Base-by-base conservation (phyloP, 164 flowering plant species). In the Kingdonia uniflora region DNA sequence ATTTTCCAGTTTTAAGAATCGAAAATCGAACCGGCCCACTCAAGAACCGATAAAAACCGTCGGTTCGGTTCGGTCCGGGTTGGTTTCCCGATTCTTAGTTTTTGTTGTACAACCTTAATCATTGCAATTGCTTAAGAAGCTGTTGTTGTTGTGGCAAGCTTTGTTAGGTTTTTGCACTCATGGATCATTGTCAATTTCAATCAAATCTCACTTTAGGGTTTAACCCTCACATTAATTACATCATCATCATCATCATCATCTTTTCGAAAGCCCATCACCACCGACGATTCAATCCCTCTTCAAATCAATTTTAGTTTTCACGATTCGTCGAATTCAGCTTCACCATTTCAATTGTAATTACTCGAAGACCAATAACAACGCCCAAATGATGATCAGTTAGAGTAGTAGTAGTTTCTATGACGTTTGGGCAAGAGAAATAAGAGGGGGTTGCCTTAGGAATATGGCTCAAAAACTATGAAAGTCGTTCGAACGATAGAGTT, bases 151-250 rank as follows among this genome's bases (percentile, higher is more conserved):
- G 80, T 22, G 52, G 51, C 20, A n/a, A n/a, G n/a, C n/a, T n/a
- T n/a, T n/a, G n/a, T n/a, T n/a, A n/a, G n/a, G n/a, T n/a, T n/a
- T n/a, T n/a, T n/a, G n/a, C n/a, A 16, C 52, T 56, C 1, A 81
- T 84, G 91, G 83, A 79, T 71, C 61, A 75, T 0, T 51, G 75
- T 6, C 67, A 61, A 1, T 19, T 71, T 19, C 74, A 61, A 44
- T 71, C 83, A 24, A 57, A 56, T 23, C 70, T 81, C 12, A 76
- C 84, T 1, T 51, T 79, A 17, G 78, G 80, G 50, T 68, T 81
- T 24, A 35, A 58, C 20, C 47, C 77, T 6, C 76, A 71, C 25
- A 19, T 56, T n/a, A n/a, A n/a, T n/a, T n/a, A n/a, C n/a, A n/a
- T n/a, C n/a, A n/a, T n/a, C n/a, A n/a, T n/a, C n/a, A n/a, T n/a